Evolutionary conservation across 2,329 filamentous ascomycete genomes (phyloP).

Genomic region (Epichloe coenophiala): DNA sequence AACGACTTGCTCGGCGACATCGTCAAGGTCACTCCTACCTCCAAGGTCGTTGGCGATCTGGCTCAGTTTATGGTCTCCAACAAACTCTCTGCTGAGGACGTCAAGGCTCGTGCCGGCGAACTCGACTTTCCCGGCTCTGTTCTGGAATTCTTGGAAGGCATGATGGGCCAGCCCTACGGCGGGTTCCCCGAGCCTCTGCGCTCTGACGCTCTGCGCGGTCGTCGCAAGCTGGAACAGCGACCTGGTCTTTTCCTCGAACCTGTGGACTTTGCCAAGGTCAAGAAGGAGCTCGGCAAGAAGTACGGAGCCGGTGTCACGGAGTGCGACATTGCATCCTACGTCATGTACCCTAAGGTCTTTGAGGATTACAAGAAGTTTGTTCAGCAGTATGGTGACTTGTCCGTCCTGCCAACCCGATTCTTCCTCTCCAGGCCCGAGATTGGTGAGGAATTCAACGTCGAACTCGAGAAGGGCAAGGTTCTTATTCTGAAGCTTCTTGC

Average conservation of each 20-base stretch:
- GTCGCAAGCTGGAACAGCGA: conserved; percentile 93
- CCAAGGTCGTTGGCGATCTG: conserved; percentile 95
- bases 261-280: conserved; percentile 73
- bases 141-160: conserved; percentile 90
- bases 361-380: conserved; percentile 96
- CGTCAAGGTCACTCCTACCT: conserved; percentile 97
- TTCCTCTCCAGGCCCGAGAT: conserved; percentile 89
- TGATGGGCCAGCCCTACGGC: conserved; percentile 97
- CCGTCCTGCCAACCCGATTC: conserved; percentile 86
- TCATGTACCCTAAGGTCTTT: conserved; percentile 99
- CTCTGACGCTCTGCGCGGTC: conserved; percentile 70
- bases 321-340: conserved; percentile 80
- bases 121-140: conserved; percentile 97
- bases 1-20: conserved; percentile 96
- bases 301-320: conserved; percentile 68
- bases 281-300: conserved; percentile 76
- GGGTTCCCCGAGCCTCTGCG: conserved; percentile 96
- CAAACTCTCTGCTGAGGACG: conserved; percentile 70
- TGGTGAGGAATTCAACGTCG: conserved; percentile 96
- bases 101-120: conserved; percentile 70
- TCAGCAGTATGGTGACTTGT: conserved; percentile 81
- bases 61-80: conserved; percentile 99
- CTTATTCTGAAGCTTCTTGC: conserved; percentile 94
- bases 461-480: conserved; percentile 97
- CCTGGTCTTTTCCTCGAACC: conserved; percentile 86